These are phyloP conservation scores for Penicillium paneum DNA, from an alignment of 2,329 filamentous ascomycete genomes.

Conservation along the genomic window DNA sequence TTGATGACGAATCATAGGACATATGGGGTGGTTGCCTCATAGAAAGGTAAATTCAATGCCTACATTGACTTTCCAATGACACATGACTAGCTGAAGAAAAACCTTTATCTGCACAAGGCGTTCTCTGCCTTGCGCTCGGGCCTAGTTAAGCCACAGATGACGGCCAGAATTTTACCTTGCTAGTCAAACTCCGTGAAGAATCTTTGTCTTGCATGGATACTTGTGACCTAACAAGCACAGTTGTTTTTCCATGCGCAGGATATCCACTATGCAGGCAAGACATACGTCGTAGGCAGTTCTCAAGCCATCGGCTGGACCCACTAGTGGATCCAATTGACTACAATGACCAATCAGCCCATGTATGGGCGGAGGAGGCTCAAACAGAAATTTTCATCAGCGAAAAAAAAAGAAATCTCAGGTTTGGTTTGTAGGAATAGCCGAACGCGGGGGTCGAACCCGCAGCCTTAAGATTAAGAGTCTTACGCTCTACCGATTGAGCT, in stretches of 20 bases:
- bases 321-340: slow-evolving; percentile 1
- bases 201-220: background rate
- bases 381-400: slow-evolving; percentile 4
- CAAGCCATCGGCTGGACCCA: slow-evolving; percentile 10
- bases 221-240: background rate
- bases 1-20: background rate
- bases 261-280: background rate
- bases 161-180: background rate
- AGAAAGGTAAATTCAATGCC: background rate
- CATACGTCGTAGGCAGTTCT: background rate
- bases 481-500: slow-evolving; percentile 53
- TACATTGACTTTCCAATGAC: background rate
- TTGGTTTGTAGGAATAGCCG: slow-evolving; percentile 31
- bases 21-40: background rate
- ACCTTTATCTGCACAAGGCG: slow-evolving; percentile 8
- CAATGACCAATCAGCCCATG: slow-evolving; percentile 12
- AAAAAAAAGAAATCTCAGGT: slow-evolving; percentile 21
- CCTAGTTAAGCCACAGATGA: slow-evolving; percentile 11
- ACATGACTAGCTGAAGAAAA: slow-evolving; percentile 14
- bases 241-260: background rate
- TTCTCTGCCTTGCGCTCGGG: slow-evolving; percentile 24
- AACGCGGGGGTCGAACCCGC: slow-evolving; percentile 45
- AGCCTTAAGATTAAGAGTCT: slow-evolving; percentile 48
- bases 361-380: background rate
- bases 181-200: background rate